These are phyloP conservation scores for Globisporangium lucens DNA, from an alignment of 352 stramenopile genomes.

Conservation along the genomic window DNA sequence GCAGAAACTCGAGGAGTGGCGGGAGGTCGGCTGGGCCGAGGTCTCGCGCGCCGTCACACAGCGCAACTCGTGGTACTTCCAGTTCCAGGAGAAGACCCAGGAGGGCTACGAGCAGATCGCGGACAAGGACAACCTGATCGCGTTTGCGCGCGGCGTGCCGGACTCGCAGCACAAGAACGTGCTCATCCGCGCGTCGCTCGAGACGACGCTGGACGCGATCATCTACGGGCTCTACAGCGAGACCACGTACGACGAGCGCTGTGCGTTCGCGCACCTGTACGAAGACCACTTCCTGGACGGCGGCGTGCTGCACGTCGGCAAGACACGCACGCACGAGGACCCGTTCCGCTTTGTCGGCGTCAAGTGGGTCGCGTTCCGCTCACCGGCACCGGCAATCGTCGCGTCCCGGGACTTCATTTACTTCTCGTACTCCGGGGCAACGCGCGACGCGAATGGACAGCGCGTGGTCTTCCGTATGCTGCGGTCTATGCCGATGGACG, in stretches of 20 bases:
- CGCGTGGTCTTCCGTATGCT: constrained; percentile 36
- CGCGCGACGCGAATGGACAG: constrained; percentile 30
- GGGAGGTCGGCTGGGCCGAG: constrained; percentile 25
- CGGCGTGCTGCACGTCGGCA: constrained; percentile 36
- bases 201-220: constrained; percentile 46
- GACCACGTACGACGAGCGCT: constrained; percentile 33
- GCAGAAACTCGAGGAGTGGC: constrained; percentile 24
- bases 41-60: constrained; percentile 21
- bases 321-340: constrained; percentile 31
- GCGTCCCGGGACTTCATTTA: constrained; percentile 42
- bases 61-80: constrained; percentile 35
- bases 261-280: constrained; percentile 38
- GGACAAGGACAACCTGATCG: constrained; percentile 29
- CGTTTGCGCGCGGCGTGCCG: constrained; percentile 28
- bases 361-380: constrained; percentile 41
- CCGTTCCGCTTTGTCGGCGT: constrained; percentile 46
- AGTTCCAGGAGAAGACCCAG: constrained; percentile 28
- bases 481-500: constrained; percentile 41
- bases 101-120: constrained; percentile 37
- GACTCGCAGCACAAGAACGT: constrained; percentile 23
- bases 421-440: constrained; percentile 37
- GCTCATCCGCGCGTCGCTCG: constrained; percentile 28
- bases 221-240: constrained; percentile 37
- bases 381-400: constrained; percentile 32
- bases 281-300: constrained; percentile 44